A percentile compares a stretch with the other conserved stretches of the same genome.
Conservation (phyloP, 1,284 basidiomycete genomes). For the Rhodotorula sp. region DNA sequence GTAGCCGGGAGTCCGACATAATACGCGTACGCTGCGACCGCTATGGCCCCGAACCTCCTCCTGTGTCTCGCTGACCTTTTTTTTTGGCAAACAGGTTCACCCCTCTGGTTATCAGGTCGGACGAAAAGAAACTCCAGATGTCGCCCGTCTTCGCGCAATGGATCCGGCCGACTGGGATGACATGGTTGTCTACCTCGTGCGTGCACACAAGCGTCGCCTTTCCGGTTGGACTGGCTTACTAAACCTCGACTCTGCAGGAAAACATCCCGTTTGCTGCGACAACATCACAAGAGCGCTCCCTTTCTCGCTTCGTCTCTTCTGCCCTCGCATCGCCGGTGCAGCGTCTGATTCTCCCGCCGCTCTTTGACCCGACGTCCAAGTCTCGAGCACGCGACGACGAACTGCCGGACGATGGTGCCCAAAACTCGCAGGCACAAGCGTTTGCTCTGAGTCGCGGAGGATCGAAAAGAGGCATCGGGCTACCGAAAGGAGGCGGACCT, state of each 20-base stretch:
- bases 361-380: conserved; percentile 26
- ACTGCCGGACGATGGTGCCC: not conserved
- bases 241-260: conserved; percentile 10
- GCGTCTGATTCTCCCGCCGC: conserved; percentile 27
- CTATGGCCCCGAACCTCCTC: too few species aligned
- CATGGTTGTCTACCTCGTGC: conserved; percentile 28
- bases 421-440: conserved; percentile 18
- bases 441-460: conserved; percentile 8
- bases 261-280: conserved; percentile 23
- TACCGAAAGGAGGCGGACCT: conserved; percentile 42
- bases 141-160: conserved; percentile 19
- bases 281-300: conserved; percentile 4
- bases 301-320: conserved; percentile 19
- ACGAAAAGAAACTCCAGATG: conserved; percentile 13
- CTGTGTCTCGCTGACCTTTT: not conserved
- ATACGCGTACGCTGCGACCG: conserved; percentile 25
- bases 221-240: too few species aligned
- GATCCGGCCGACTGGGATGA: conserved; percentile 37
- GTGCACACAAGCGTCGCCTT: not conserved
- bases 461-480: not conserved
- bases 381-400: not conserved
- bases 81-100: conserved; percentile 14
- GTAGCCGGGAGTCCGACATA: conserved; percentile 10
- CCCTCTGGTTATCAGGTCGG: conserved; percentile 33
- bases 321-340: conserved; percentile 20